Base-by-base conservation (phyloP, 1,284 basidiomycete species). In the Boletus austroedulis region DNA sequence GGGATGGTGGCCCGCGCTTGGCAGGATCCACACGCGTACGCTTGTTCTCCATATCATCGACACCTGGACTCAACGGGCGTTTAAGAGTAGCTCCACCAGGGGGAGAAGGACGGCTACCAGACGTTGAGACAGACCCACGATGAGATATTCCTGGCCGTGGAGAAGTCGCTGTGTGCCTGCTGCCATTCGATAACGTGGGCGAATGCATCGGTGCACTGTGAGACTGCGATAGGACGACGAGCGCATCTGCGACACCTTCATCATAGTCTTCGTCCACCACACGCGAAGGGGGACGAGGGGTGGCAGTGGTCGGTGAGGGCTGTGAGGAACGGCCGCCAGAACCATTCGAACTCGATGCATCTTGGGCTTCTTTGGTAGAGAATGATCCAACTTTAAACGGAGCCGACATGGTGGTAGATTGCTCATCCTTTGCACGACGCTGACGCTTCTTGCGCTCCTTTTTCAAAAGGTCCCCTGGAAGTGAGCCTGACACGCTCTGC, bases 181-280 rank as follows among this genome's bases (percentile, higher is more conserved):
- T 82, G 19, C 82, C 80, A 19, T 77, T 76, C 3, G 81, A 83
- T 38, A 80, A 73, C 8, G 80, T 81, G 1, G 83, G 82, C 0
- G 82, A 83, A 51, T 82, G 78, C 34, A 66, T 50, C 4, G 53
- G 69, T 61, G 60, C 75, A 67, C 60, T 59, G 50, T 57, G 71
- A 62, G 74, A 77, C 62, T 63, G 73, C 67, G 78, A 62, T 23
- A 89, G 76, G 14, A 78, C 82, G 68, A 93, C 86, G 40, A 93
- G 75, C 0, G 86, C 80, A 62, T 89, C 89, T 5, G 85, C 85
- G 38, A 86, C 85, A 55, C 84, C 85, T 67, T 90, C 90, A 61
- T 92, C 90, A 61, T 92, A 92, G 65, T 94, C 87, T 62, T 94
- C 91, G 64, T 93, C 90, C 19, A 92, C 80, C 2, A 82, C 75